Conservation (phyloP, 1,284 basidiomycete species). For the Ganoderma meredithae region DNA sequence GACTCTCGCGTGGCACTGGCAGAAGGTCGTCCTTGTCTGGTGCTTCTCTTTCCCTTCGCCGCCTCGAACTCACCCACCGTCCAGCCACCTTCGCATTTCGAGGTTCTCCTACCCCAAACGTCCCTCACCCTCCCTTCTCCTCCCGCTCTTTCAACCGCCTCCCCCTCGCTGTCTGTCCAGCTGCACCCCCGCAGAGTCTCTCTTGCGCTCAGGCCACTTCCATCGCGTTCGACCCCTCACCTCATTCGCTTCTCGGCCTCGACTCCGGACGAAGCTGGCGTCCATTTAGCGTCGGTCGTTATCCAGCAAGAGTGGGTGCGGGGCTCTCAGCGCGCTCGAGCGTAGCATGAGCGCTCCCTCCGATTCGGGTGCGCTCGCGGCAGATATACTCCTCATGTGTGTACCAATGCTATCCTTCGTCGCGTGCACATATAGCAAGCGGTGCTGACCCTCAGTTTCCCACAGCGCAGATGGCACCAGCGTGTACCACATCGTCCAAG, state of each 20-base stretch:
- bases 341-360: constrained; percentile 16
- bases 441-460: not conserved
- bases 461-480: constrained; percentile 22
- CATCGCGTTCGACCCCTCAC: constrained; percentile 41
- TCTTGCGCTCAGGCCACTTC: not conserved
- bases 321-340: constrained; percentile 1
- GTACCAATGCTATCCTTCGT: not conserved
- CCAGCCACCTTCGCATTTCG: not conserved
- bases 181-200: not conserved
- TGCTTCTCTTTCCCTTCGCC: not conserved
- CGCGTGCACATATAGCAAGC: not conserved
- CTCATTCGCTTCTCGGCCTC: not conserved
- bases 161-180: not conserved
- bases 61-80: not conserved
- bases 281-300: constrained; percentile 39
- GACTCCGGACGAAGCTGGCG: constrained; percentile 52
- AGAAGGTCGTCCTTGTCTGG: not conserved
- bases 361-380: constrained; percentile 1
- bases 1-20: constrained; percentile 1
- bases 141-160: not conserved
- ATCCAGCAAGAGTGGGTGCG: not conserved
- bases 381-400: constrained; percentile 10
- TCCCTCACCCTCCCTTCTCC: not conserved
- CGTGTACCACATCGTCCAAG: constrained; percentile 9
- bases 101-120: not conserved